Evolutionary conservation across 768 basidiomycete genomes (phyloP), one percentile per base, ranked within the genome.

Genomic region (Tylopilus balloui): DNA sequence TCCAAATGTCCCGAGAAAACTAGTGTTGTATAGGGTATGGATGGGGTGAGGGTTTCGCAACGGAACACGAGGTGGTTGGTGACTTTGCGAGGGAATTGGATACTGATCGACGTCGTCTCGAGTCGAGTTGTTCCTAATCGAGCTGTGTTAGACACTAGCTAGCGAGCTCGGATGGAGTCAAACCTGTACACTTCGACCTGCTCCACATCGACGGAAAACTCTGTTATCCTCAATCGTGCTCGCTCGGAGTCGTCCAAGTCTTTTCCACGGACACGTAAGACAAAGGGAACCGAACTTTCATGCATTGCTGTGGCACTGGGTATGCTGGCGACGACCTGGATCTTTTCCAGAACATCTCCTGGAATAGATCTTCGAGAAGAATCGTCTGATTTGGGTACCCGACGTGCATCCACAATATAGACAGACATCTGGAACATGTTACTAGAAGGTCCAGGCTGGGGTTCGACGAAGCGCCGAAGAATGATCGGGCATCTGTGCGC

Each of bases 131-230:
- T 66, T 71, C 54, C 81, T 84, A 56, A 14, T 48, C 12, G 12
- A 40, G 3, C 14, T 34, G 20, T 37, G 24, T 59, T 19, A 61
- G 56, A 41, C 54, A 40, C 13, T 11, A 13, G 36, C 20, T 36
- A 42, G 41, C 24, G 12, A 43, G 15, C 35, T 53, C 36, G 14
- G 4, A 48, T 35, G 24, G 15, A 45, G 36, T 60, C 78, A 28
- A 57, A 88, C 88, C 84, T 74, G 66, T 75, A 84, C 45, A 74
- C 74, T 58, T 92, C 89, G 34, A 70, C 66, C 53, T 92, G 89
- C 28, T 77, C 63, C 24, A 88, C 56, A 47, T 84, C 75, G 6
- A 84, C 64, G 6, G 71, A 66, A 52, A 91, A 76, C 6, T 73
- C 77, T 21, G 74, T 70, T 17, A 89, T 59, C 48, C 77, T 79